A percentile compares a stretch with the other conserved stretches of the same genome.
Evolutionary conservation across 768 basidiomycete genomes (phyloP).

Genomic region (Lentinula aciculospora): DNA sequence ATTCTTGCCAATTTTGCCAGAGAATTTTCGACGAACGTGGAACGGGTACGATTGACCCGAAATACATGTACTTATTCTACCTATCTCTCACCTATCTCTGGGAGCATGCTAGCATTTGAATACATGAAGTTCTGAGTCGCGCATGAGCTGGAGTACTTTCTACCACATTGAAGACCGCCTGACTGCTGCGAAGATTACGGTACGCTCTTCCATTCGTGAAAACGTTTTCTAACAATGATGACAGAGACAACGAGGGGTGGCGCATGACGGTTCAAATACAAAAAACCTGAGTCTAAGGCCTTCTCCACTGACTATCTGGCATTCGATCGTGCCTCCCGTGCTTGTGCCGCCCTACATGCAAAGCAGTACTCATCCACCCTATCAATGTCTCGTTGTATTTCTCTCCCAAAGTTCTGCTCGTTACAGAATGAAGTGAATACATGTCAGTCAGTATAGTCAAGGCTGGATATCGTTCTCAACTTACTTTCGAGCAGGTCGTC

Average conservation of each 20-base stretch:
- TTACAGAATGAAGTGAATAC: not conserved
- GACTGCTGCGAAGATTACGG: not conserved
- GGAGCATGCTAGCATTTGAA: too few relatives aligned
- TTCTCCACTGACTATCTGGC: slow-evolving; percentile 4
- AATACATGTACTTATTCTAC: not conserved
- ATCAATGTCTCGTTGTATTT: slow-evolving; percentile 67
- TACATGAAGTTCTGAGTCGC: not conserved
- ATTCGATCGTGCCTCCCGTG: slow-evolving; percentile 16
- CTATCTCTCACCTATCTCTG: not conserved
- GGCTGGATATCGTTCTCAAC: slow-evolving; percentile 15
- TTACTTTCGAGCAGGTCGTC: slow-evolving; percentile 51
- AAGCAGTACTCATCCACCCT: slow-evolving; percentile 67
- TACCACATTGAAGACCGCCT: not conserved
- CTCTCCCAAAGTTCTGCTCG: slow-evolving; percentile 56
- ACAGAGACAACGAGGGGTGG: not conserved
- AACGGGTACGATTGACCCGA: not conserved
- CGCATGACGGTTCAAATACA: not conserved
- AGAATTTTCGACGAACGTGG: not conserved
- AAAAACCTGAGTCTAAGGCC: not conserved
- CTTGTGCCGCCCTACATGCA: slow-evolving; percentile 56
- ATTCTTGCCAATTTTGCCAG: too few relatives aligned
- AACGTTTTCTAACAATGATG: not conserved
- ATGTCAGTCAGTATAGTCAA: not conserved
- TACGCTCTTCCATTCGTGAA: not conserved
- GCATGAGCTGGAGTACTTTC: not conserved